phyloP scores from a whole-genome alignment of 768 basidiomycete species.

The Melanogaster broomeanus region DNA sequence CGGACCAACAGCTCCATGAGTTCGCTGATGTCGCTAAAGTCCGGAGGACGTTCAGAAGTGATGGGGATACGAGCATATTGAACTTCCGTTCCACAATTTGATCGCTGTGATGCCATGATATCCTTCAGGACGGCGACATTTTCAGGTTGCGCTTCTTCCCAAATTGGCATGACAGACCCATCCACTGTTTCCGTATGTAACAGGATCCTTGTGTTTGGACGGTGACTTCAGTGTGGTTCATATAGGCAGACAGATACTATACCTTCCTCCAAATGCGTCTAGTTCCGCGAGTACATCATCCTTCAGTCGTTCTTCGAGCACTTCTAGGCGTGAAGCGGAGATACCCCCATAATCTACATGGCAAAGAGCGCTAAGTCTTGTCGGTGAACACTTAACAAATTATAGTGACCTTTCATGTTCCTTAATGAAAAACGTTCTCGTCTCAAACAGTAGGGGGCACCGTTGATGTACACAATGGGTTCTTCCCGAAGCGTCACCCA shows the following conservation, averaged over 20 bases:
- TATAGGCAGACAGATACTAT: slow-evolving; percentile 8
- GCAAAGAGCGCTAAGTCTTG: neutral
- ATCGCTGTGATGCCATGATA: slow-evolving; percentile 68
- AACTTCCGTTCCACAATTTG: slow-evolving; percentile 55
- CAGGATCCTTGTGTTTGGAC: slow-evolving; percentile 53
- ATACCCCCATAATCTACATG: slow-evolving; percentile 91
- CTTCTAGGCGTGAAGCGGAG: slow-evolving; percentile 84
- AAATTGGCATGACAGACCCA: slow-evolving; percentile 88
- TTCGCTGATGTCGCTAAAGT: slow-evolving; percentile 72
- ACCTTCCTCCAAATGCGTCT: slow-evolving; percentile 82
- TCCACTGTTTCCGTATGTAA: slow-evolving; percentile 88
- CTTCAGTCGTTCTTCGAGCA: slow-evolving; percentile 86
- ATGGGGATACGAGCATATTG: slow-evolving; percentile 87
- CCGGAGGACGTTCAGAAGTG: slow-evolving; percentile 84
- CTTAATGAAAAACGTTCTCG: slow-evolving; percentile 83
- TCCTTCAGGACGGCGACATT: slow-evolving; percentile 85
- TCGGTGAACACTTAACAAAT: neutral
- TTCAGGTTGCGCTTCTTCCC: slow-evolving; percentile 81
- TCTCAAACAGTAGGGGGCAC: slow-evolving; percentile 86
- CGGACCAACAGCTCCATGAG: slow-evolving; percentile 78
- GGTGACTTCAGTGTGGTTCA: neutral
- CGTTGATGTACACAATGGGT: slow-evolving; percentile 91
- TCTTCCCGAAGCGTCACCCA: slow-evolving; percentile 97
- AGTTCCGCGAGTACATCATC: slow-evolving; percentile 88
- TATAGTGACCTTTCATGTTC: slow-evolving; percentile 84